A percentile compares a stretch with the other conserved stretches of the same genome.
Evolutionary conservation across 768 basidiomycete genomes (phyloP).

Genomic region (Pleurotus ostreatus): DNA sequence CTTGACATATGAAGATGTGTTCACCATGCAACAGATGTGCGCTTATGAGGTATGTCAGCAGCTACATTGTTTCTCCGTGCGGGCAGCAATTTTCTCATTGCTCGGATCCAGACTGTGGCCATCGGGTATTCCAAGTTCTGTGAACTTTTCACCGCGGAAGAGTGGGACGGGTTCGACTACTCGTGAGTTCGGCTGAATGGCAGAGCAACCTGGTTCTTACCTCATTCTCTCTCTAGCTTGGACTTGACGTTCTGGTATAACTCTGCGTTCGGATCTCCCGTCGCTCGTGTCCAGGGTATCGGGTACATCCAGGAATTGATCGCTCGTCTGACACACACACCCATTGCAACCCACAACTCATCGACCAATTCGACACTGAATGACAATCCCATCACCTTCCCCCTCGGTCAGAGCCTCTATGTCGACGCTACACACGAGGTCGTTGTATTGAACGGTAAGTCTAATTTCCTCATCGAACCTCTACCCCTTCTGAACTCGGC

Average conservation of each 20-base stretch:
- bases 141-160: constrained; percentile 82
- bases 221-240: not conserved
- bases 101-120: constrained; percentile 66
- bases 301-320: constrained; percentile 83
- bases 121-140: constrained; percentile 92
- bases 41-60: constrained; percentile 65
- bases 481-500: constrained; percentile 7
- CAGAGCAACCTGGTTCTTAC: not conserved
- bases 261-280: constrained; percentile 78
- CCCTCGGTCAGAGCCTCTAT: constrained; percentile 67
- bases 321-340: constrained; percentile 75
- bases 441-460: constrained; percentile 77
- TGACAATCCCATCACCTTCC: constrained; percentile 64
- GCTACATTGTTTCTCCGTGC: not conserved
- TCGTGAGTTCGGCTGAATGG: constrained; percentile 40
- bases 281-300: constrained; percentile 71
- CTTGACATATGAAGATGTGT: constrained; percentile 65
- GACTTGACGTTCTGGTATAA: constrained; percentile 39
- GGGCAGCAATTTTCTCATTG: not conserved
- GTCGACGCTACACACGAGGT: constrained; percentile 92
- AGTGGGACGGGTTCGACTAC: constrained; percentile 94
- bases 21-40: constrained; percentile 77
- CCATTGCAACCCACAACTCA: constrained; percentile 66
- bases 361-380: constrained; percentile 84
- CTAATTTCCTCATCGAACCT: constrained; percentile 1